Evolutionary conservation across 164 flowering plant genomes (phyloP), one percentile per base, ranked within the genome.

Genomic region (Euptelea pleiosperma): DNA sequence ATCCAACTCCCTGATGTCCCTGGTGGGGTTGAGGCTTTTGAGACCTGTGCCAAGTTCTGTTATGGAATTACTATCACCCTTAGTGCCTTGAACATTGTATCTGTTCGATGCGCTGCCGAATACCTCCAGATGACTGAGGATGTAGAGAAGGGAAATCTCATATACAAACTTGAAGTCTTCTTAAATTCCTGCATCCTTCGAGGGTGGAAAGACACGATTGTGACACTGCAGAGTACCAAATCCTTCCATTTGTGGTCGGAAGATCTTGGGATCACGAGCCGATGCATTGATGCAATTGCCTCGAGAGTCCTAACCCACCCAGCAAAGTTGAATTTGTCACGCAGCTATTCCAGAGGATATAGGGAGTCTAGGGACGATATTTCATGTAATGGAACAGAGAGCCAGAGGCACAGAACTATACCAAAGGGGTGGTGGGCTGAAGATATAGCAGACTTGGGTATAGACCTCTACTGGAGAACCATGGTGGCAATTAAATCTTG

Each of bases 81-180:
- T 54, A 81, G 87, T 63, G 81, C 96, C 61, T 75, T 73, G 70
- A 93, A 88, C 79, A 70, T 93, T 16, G 92, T 93, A 1, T 56
- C 92, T 0, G 81, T 77, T 2, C 66, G 89, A 21, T 93, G 98
- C 47, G 98, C 96, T 0, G 86, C 98, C 0, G 94, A 93, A 57
- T 93, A 84, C 57, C 82, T 93, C 12, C 79, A 79, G 73, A 93
- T 93, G 98, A 80, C 87, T 1, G 98, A 93, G 70, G 88, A 83
- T 24, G 87, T 75, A 7, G 96, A 93, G 76, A 86, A 83, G 62
- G 98, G 97, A 11, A 93, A 93, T 64, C 61, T 93, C 24, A 72
- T 88, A 0, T 71, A 72, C 71, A 93, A 93, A 67, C 70, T 93
- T 29, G 96, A 93, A 37, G 82, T 80, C 14, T 93, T 93, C 81